Conservation (phyloP, 768 basidiomycete genomes). For the Melanogaster broomeanus region DNA sequence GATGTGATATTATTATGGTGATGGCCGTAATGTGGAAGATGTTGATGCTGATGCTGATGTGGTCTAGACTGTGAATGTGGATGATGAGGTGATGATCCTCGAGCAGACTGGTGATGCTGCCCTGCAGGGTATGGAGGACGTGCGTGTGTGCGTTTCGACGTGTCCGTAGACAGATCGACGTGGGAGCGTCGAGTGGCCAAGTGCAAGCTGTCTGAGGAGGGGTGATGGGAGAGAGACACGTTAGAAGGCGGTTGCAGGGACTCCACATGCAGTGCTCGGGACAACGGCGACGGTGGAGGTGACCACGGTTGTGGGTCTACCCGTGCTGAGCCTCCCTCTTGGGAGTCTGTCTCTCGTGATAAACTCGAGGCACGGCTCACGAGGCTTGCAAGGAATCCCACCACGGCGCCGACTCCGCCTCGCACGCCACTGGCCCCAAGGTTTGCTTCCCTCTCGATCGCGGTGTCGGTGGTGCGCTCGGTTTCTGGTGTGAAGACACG, state of each 20-base stretch:
- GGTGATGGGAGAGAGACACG: slow-evolving; percentile 15
- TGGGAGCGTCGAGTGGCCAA: slow-evolving; percentile 5
- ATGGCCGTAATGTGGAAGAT: slow-evolving; percentile 20
- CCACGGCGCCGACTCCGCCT: slow-evolving; percentile 52
- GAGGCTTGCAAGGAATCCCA: slow-evolving; percentile 66
- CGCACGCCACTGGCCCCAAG: slow-evolving; percentile 40
- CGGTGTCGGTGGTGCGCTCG: slow-evolving; percentile 46
- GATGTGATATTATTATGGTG: slow-evolving; percentile 28
- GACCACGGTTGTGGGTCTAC: slow-evolving; percentile 15
- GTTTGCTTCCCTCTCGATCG: slow-evolving; percentile 23
- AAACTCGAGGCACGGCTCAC: slow-evolving; percentile 37
- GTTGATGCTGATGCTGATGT: slow-evolving; percentile 20
- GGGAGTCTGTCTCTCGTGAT: slow-evolving; percentile 16
- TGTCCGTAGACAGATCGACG: slow-evolving; percentile 13
- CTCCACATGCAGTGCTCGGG: slow-evolving; percentile 11
- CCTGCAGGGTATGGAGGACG: slow-evolving; percentile 8
- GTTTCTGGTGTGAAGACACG: slow-evolving; percentile 85
- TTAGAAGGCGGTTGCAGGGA: slow-evolving; percentile 12
- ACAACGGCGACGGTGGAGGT: slow-evolving; percentile 28
- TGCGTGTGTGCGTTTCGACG: slow-evolving; percentile 5
- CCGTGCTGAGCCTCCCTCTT: slow-evolving; percentile 4
- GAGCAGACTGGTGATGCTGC: slow-evolving; percentile 26
- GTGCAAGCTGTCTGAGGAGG: slow-evolving; percentile 24
- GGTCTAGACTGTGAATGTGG: slow-evolving; percentile 17
- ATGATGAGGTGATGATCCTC: slow-evolving; percentile 19